These are phyloP conservation scores for Cercospora sesami DNA, from an alignment of 2,329 filamentous ascomycete genomes.

Conservation along the genomic window DNA sequence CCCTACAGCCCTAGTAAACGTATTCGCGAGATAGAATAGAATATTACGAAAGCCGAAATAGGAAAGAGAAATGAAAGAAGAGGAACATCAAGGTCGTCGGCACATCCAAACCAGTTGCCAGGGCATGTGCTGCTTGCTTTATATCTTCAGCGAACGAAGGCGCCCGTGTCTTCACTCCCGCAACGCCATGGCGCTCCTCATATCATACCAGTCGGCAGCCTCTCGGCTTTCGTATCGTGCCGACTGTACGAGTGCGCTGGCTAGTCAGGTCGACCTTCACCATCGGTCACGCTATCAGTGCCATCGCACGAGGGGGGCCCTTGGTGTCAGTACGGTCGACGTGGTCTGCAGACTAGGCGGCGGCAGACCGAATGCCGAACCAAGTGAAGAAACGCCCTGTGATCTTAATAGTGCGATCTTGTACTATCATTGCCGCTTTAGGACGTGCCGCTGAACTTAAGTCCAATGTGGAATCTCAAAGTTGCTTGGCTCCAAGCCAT, in stretches of 20 bases:
- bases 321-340: neutral
- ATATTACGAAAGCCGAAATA: neutral
- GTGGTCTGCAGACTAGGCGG: neutral
- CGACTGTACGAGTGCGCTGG: neutral
- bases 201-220: neutral
- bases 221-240: neutral
- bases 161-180: neutral
- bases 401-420: neutral
- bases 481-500: neutral
- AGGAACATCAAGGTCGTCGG: neutral
- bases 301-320: neutral
- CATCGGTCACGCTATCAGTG: neutral
- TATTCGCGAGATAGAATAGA: neutral
- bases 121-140: neutral
- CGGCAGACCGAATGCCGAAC: neutral
- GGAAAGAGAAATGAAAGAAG: neutral
- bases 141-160: neutral
- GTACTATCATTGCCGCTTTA: neutral
- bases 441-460: neutral
- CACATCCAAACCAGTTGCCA: neutral
- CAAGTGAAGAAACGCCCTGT: neutral
- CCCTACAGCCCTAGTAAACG: neutral
- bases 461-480: neutral
- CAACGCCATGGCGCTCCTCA: neutral
- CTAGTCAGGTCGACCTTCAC: neutral